A percentile compares a stretch with the other conserved stretches of the same genome.
Conservation (phyloP, 2,329 filamentous ascomycete species). For the Davidsoniella eucalypti region DNA sequence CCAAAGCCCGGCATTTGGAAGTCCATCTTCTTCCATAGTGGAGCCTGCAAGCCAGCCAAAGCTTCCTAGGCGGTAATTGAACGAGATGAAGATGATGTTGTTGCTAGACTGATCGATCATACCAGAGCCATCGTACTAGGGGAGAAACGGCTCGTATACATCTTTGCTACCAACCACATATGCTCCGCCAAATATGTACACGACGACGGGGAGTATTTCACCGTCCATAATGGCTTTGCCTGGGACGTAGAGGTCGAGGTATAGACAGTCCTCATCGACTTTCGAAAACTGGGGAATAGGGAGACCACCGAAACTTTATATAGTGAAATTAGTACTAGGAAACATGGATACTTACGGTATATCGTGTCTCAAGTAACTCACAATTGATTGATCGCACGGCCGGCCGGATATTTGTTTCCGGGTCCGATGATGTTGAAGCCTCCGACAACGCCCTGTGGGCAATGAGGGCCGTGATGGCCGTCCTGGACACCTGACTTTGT, state of each 20-base stretch:
- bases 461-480: slow-evolving; percentile 11
- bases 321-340: neutral
- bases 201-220: slow-evolving; percentile 25
- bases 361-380: slow-evolving; percentile 11
- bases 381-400: slow-evolving; percentile 21
- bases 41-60: slow-evolving; percentile 31
- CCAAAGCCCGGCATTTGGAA: slow-evolving; percentile 27
- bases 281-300: slow-evolving; percentile 19
- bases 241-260: slow-evolving; percentile 33
- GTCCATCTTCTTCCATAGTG: slow-evolving; percentile 25
- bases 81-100: slow-evolving; percentile 28
- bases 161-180: slow-evolving; percentile 28
- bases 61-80: slow-evolving; percentile 33
- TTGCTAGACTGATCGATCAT: slow-evolving; percentile 21
- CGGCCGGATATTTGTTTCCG: slow-evolving; percentile 20
- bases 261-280: slow-evolving; percentile 30
- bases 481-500: slow-evolving; percentile 9
- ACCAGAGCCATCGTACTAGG: slow-evolving; percentile 24
- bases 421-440: slow-evolving; percentile 20
- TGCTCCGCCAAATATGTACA: slow-evolving; percentile 30
- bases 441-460: slow-evolving; percentile 14
- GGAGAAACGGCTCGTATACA: slow-evolving; percentile 19
- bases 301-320: slow-evolving; percentile 18
- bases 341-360: neutral
- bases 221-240: slow-evolving; percentile 23